These are phyloP conservation scores for Metarhizium sp. DNA, from an alignment of 2,329 filamentous ascomycete genomes.

Conservation along the genomic window DNA sequence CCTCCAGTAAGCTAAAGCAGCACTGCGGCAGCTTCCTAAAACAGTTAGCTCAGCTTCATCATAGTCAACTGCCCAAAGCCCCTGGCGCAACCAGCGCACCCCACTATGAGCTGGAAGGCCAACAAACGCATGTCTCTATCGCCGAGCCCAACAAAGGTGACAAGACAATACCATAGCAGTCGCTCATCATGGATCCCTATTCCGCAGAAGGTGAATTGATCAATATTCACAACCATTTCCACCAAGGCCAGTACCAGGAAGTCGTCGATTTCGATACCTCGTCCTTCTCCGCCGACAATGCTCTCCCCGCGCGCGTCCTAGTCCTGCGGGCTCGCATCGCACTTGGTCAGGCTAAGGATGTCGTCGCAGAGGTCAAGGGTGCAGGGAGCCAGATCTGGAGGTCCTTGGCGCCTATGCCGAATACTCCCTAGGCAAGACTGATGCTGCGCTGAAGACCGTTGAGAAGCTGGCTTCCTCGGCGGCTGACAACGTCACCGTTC, in stretches of 20 bases:
- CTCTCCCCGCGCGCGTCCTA: slow-evolving; percentile 65
- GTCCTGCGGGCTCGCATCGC: slow-evolving; percentile 76
- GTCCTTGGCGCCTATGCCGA: slow-evolving; percentile 72
- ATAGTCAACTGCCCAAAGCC: background rate
- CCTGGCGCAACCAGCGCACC: background rate
- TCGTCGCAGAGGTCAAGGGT: slow-evolving; percentile 58
- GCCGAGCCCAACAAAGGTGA: background rate
- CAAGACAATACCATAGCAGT: slow-evolving; percentile 9
- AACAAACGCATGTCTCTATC: slow-evolving; percentile 7
- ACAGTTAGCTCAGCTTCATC: background rate
- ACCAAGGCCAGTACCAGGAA: slow-evolving; percentile 75
- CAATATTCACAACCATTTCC: slow-evolving; percentile 62
- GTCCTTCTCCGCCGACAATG: slow-evolving; percentile 69
- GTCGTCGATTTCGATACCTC: slow-evolving; percentile 81
- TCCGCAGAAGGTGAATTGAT: slow-evolving; percentile 63
- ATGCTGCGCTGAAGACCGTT: slow-evolving; percentile 52
- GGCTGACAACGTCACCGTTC: slow-evolving; percentile 68
- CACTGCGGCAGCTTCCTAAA: background rate
- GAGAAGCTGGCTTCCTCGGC: slow-evolving; percentile 59
- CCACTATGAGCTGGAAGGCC: slow-evolving; percentile 6
- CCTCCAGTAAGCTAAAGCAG: background rate
- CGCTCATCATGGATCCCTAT: slow-evolving; percentile 55
- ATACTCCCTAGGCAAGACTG: slow-evolving; percentile 48
- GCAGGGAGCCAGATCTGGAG: slow-evolving; percentile 60
- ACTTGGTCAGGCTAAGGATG: slow-evolving; percentile 66